phyloP scores from a whole-genome alignment of 2,329 filamentous ascomycete species.

The Clonostachys chloroleuca region DNA sequence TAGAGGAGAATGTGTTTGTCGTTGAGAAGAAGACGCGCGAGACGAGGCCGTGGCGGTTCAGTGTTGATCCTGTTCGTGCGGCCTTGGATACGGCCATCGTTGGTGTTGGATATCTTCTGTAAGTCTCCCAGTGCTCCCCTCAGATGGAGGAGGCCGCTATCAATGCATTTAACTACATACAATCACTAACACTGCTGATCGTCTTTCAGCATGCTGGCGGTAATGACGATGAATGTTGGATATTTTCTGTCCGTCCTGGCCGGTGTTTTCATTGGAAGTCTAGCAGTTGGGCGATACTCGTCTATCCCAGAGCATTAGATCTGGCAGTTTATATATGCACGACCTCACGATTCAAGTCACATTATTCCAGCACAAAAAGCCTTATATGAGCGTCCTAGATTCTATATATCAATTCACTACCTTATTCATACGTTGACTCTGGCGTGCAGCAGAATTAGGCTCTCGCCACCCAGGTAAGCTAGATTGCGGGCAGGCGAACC shows the following conservation, averaged over 20 bases:
- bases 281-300: constrained; percentile 51
- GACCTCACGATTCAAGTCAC: too few relatives aligned
- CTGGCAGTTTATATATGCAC: not conserved
- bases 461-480: too few relatives aligned
- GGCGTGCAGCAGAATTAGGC: too few relatives aligned
- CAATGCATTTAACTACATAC: not conserved
- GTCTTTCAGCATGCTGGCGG: constrained; percentile 66
- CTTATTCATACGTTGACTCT: too few relatives aligned
- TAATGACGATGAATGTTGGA: constrained; percentile 76
- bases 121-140: constrained; percentile 33
- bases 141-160: too few relatives aligned
- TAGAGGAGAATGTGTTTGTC: constrained; percentile 77
- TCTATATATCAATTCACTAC: too few relatives aligned
- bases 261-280: constrained; percentile 71
- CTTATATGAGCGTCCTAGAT: too few relatives aligned
- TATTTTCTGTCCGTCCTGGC: constrained; percentile 68
- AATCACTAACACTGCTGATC: not conserved
- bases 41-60: constrained; percentile 72
- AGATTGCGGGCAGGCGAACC: too few relatives aligned
- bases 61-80: constrained; percentile 64
- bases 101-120: constrained; percentile 74
- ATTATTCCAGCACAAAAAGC: too few relatives aligned
- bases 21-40: constrained; percentile 53
- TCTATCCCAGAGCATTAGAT: not conserved
- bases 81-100: constrained; percentile 39